Conservation (phyloP, 2,329 filamentous ascomycete species). For the Penicillium sp. region DNA sequence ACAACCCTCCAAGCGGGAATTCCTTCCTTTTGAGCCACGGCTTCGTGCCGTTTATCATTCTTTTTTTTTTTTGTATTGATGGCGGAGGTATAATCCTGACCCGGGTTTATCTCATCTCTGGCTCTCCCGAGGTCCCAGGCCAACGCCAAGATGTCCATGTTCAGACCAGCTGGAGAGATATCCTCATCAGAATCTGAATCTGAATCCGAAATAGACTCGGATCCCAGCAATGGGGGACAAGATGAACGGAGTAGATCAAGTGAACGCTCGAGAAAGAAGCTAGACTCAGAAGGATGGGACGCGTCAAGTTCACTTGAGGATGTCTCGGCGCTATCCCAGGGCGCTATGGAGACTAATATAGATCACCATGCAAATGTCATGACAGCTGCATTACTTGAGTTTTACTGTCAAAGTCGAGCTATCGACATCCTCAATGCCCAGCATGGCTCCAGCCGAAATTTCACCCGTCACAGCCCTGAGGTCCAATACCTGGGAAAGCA, state of each 20-base stretch:
- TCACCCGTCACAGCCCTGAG: slow-evolving; percentile 44
- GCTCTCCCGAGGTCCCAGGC: background rate
- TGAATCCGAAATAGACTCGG: slow-evolving; percentile 20
- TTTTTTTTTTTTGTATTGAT: background rate
- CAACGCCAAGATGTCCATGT: slow-evolving; percentile 39
- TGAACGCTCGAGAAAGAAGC: background rate
- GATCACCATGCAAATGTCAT: slow-evolving; percentile 43
- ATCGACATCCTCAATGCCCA: slow-evolving; percentile 46
- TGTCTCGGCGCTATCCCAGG: slow-evolving; percentile 18
- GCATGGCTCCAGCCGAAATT: slow-evolving; percentile 32
- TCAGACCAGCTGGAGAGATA: slow-evolving; percentile 39
- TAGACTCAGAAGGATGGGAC: slow-evolving; percentile 10
- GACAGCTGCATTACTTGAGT: slow-evolving; percentile 47
- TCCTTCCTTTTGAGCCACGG: background rate
- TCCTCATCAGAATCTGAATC: slow-evolving; percentile 38
- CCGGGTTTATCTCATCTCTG: background rate
- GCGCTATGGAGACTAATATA: slow-evolving; percentile 31
- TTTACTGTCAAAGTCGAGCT: slow-evolving; percentile 46
- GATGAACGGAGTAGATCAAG: background rate
- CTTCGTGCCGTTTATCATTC: background rate
- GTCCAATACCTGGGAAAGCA: slow-evolving; percentile 42
- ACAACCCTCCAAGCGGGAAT: background rate
- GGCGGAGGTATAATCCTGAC: background rate
- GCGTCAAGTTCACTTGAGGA: slow-evolving; percentile 20
- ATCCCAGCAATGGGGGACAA: background rate